Evolutionary conservation across 768 basidiomycete species (phyloP).

Genomic region (Naganishia randhawae): DNA sequence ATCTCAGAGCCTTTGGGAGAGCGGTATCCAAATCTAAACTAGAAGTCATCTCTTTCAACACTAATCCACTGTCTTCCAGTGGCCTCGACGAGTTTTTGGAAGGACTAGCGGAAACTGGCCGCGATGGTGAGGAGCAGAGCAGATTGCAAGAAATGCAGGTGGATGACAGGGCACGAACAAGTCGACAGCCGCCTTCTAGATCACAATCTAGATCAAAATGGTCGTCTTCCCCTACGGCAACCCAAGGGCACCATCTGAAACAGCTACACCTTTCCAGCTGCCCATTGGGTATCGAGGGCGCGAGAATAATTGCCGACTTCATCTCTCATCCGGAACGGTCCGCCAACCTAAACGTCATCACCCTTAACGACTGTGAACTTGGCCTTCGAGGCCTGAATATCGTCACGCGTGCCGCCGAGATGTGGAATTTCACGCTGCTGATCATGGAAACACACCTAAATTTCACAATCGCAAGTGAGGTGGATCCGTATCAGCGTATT

Average conservation of each 20-base stretch:
- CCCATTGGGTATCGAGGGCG: conserved; percentile 15
- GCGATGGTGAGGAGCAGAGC: not conserved
- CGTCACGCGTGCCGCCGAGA: conserved; percentile 17
- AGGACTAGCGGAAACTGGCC: conserved; percentile 14
- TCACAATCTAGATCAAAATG: conserved; percentile 10
- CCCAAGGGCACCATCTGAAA: conserved; percentile 10
- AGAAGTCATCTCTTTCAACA: conserved; percentile 17
- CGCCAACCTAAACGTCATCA: conserved; percentile 9
- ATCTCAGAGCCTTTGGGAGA: not conserved
- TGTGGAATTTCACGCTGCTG: conserved; percentile 22
- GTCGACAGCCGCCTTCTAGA: not conserved
- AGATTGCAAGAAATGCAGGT: not conserved
- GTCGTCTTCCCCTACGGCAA: not conserved
- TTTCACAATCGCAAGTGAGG: conserved; percentile 6
- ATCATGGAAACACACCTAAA: conserved; percentile 16
- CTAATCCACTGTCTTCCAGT: not conserved
- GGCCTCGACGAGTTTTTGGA: conserved; percentile 18
- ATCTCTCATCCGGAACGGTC: conserved; percentile 18
- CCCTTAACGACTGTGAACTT: conserved; percentile 24
- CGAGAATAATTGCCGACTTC: conserved; percentile 22
- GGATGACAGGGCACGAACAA: too few species aligned
- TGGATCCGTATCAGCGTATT: conserved; percentile 17
- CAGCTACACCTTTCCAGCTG: conserved; percentile 24
- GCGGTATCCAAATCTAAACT: conserved; percentile 5
- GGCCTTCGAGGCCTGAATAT: conserved; percentile 19